Conservation (phyloP, 371 early-diverging fungal genomes). For the Zychaea mexicana region DNA sequence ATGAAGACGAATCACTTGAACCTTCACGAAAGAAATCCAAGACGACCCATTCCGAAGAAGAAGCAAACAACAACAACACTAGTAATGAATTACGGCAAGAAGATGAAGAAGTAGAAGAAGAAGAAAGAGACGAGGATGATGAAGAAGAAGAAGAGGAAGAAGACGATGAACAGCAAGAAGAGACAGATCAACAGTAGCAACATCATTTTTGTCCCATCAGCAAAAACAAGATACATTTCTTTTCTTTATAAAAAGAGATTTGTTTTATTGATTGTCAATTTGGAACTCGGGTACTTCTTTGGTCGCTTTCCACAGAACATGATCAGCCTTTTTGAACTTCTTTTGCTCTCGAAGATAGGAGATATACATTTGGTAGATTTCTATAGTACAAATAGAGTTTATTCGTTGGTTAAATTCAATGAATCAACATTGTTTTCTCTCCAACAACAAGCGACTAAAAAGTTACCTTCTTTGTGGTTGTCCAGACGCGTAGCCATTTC, state of each 20-base stretch:
- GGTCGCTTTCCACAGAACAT: constrained; percentile 66
- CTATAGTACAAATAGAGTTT: constrained; percentile 17
- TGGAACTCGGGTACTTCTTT: constrained; percentile 44
- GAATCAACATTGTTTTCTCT: too few species aligned
- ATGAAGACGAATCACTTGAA: constrained; percentile 28
- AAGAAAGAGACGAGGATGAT: neutral
- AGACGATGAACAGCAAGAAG: neutral
- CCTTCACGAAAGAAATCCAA: constrained; percentile 25
- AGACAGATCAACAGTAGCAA: neutral
- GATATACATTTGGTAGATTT: constrained; percentile 61
- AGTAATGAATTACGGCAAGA: neutral
- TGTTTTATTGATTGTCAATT: constrained; percentile 1
- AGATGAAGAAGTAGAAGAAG: neutral
- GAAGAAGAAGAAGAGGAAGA: neutral
- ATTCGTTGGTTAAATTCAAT: neutral
- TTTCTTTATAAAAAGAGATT: neutral
- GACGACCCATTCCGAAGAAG: neutral
- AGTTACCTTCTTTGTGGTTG: constrained; percentile 58
- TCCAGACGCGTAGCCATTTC: constrained; percentile 60
- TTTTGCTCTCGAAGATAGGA: constrained; percentile 53
- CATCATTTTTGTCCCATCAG: too few species aligned
- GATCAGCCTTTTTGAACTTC: constrained; percentile 48
- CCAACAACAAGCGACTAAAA: too few species aligned
- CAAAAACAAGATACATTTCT: neutral
- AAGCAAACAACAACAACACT: neutral